Percentiles rank a stretch among this genome's conserved stretches.
phyloP scores from a whole-genome alignment of 495 filamentous ascomycete species.

The Podospora pseudopauciseta region DNA sequence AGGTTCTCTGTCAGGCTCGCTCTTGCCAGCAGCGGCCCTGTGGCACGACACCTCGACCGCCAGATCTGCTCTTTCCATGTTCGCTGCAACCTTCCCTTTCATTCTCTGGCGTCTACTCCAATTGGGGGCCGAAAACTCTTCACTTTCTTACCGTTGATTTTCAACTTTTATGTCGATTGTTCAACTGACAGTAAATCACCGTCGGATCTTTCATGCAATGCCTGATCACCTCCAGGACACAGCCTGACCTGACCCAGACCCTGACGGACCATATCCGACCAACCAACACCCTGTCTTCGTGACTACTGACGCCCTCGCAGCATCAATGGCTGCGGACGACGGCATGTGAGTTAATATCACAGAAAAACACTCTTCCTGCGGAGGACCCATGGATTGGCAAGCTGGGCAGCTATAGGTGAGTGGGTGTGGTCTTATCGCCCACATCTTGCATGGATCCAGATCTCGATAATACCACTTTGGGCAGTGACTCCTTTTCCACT shows the following conservation, averaged over 20 bases:
- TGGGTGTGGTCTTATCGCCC: too few relatives aligned
- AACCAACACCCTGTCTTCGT: neutral
- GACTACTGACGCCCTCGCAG: neutral
- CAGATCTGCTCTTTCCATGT: neutral
- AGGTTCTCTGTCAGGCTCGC: neutral
- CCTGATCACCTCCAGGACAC: neutral
- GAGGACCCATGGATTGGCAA: too few relatives aligned
- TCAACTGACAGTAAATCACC: neutral
- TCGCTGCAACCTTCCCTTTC: too few relatives aligned
- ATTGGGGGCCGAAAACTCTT: neutral
- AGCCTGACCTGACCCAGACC: neutral
- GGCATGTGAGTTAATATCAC: neutral
- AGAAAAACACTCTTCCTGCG: too few relatives aligned
- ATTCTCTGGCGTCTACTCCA: neutral
- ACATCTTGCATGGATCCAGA: constrained; percentile 10
- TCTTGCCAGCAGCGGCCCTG: neutral
- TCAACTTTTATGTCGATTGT: neutral
- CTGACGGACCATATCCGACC: neutral
- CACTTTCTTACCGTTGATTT: too few relatives aligned
- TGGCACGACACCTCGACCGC: neutral
- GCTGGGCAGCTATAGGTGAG: too few relatives aligned
- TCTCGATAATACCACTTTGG: constrained; percentile 18
- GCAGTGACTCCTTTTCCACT: constrained; percentile 16
- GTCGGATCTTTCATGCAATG: neutral
- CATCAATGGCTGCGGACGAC: neutral